Conservation (phyloP, 2,329 filamentous ascomycete genomes). For the Macroventuria anomochaeta region DNA sequence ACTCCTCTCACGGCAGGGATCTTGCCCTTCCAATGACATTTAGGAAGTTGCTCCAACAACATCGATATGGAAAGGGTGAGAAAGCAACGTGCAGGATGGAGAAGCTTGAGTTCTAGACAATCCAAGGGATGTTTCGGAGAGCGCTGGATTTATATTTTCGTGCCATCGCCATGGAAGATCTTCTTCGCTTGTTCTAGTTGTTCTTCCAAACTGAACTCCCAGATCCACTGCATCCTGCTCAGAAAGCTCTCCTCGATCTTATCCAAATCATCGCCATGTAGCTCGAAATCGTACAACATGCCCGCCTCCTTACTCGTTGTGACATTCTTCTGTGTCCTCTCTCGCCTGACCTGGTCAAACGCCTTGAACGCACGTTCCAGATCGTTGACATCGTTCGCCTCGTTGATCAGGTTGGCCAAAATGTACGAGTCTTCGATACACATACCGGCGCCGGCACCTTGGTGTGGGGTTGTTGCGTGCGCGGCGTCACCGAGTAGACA, state of each 20-base stretch:
- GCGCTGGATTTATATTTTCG: constrained; percentile 9
- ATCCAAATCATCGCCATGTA: constrained; percentile 47
- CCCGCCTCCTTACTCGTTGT: constrained; percentile 40
- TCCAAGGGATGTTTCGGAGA: too few relatives aligned
- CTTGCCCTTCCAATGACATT: too few relatives aligned
- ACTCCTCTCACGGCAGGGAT: too few relatives aligned
- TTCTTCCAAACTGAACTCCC: constrained; percentile 48
- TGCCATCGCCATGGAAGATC: constrained; percentile 25
- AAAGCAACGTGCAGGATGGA: too few relatives aligned
- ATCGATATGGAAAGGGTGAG: too few relatives aligned
- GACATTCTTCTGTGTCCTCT: constrained; percentile 39
- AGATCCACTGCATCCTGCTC: constrained; percentile 50
- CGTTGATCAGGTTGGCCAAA: constrained; percentile 39
- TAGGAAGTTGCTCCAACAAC: too few relatives aligned
- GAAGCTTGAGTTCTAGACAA: too few relatives aligned
- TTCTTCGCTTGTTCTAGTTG: constrained; percentile 44
- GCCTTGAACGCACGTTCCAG: constrained; percentile 45
- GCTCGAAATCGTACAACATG: constrained; percentile 51
- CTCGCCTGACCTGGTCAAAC: constrained; percentile 38
- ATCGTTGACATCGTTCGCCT: constrained; percentile 32
- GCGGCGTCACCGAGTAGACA: constrained; percentile 64
- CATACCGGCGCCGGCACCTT: constrained; percentile 63
- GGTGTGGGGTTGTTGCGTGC: constrained; percentile 62
- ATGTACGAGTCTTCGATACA: constrained; percentile 61
- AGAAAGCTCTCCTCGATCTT: constrained; percentile 44